A percentile compares a stretch with the other conserved stretches of the same genome.
Conservation (phyloP, 2,329 filamentous ascomycete genomes). For the Calonectria naviculata region DNA sequence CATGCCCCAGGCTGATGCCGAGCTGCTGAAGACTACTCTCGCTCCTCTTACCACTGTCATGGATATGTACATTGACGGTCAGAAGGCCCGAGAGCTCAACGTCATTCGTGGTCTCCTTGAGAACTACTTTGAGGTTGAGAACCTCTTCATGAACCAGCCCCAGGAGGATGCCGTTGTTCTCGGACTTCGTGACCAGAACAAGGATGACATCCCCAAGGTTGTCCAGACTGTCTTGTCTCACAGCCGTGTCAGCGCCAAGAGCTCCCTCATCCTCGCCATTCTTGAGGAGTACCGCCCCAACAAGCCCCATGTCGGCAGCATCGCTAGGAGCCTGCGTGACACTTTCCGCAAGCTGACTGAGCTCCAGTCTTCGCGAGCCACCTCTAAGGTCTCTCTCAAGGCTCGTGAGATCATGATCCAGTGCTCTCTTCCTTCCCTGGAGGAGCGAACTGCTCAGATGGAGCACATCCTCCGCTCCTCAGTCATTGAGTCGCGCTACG, state of each 20-base stretch:
- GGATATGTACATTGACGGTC: constrained; percentile 83
- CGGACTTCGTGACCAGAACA: constrained; percentile 94
- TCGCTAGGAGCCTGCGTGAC: constrained; percentile 87
- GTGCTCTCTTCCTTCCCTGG: constrained; percentile 93
- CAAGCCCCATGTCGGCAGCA: constrained; percentile 88
- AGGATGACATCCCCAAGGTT: constrained; percentile 87
- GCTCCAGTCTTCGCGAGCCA: constrained; percentile 76
- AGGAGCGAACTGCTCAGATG: constrained; percentile 96
- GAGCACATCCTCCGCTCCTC: constrained; percentile 97
- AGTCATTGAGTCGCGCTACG: constrained; percentile 96
- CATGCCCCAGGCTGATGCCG: constrained; percentile 77
- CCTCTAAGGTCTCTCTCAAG: constrained; percentile 97
- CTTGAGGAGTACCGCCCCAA: constrained; percentile 96
- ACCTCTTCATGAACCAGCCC: constrained; percentile 86
- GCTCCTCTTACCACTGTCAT: constrained; percentile 83
- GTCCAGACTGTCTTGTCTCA: constrained; percentile 93
- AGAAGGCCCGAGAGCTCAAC: constrained; percentile 89
- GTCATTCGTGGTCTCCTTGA: constrained; percentile 85
- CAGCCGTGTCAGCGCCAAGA: constrained; percentile 92
- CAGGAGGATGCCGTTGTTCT: constrained; percentile 96
- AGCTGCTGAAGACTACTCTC: constrained; percentile 78
- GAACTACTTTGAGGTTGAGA: constrained; percentile 85
- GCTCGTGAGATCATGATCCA: constrained; percentile 97
- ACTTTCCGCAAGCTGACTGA: constrained; percentile 89
- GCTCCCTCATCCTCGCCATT: constrained; percentile 90